Conservation (phyloP, 2,329 filamentous ascomycete species). For the Fusarium ramigenum region DNA sequence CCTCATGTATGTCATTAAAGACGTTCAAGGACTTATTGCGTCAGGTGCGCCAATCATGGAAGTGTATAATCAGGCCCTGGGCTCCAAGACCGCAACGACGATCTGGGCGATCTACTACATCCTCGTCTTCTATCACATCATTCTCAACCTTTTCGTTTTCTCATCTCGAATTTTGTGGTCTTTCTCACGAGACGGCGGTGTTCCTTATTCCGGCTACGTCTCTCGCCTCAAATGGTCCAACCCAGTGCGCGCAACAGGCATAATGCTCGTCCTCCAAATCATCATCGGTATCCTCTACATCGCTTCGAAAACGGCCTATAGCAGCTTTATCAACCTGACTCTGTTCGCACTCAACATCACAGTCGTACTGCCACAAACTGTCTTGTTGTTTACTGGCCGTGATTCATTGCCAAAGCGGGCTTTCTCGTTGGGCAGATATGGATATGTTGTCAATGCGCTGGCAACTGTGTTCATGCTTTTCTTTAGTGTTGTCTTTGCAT, state of each 20-base stretch:
- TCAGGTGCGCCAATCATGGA: not conserved
- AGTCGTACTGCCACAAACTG: not conserved
- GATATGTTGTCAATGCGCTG: not conserved
- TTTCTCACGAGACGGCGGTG: not conserved
- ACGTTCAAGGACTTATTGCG: not conserved
- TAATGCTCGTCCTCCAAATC: not conserved
- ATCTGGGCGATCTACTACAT: not conserved
- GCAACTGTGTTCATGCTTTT: not conserved
- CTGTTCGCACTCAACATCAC: not conserved
- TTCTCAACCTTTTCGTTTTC: not conserved
- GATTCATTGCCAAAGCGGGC: not conserved
- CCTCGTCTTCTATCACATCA: not conserved
- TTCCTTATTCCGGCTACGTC: fast-evolving
- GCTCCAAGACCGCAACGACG: not conserved
- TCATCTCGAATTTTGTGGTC: not conserved
- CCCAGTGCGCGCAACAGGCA: not conserved
- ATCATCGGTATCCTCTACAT: not conserved
- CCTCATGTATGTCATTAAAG: not conserved
- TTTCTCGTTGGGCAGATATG: not conserved
- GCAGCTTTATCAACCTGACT: not conserved
- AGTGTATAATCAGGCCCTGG: not conserved
- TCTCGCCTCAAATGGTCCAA: not conserved
- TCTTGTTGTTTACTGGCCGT: not conserved
- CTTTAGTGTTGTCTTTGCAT: not conserved
- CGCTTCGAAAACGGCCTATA: not conserved